Base-by-base conservation (phyloP, 768 basidiomycete species). In the Amanita phalloides region DNA sequence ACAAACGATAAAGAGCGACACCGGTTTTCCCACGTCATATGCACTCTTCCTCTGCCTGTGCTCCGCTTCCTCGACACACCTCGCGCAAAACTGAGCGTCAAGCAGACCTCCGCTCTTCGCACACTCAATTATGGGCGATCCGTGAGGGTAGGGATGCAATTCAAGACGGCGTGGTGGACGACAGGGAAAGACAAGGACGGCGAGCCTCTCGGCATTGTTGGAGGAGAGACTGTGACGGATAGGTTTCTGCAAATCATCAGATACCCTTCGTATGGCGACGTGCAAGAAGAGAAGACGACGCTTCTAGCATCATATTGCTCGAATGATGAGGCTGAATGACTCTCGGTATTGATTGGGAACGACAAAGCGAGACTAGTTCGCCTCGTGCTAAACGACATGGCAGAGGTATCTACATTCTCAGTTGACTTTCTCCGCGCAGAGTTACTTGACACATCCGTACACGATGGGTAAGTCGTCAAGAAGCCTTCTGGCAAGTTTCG, bases 111-210 rank as follows among this genome's bases (percentile, higher is more conserved):
- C 3, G 67, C 67, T 10, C 48, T 70, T 36, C 63, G 69, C 28
- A 7, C 28, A 30, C 28, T 30, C 6, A 49, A 59, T 28, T 75
- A 75, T 43, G 63, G 60, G 8, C 54, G 67, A 3, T 58, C 69
- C 2, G 60, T 63, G 57, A 77, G 76, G 61, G 61, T 77, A 33
- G 75, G 61, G 9, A 48, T 77, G 30, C 66, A 68, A 49, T 77
- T 77, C 62, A 62, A 63, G 53, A 58, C 62, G 1, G 52, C 64
- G 2, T 76, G 75, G 74, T 76, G 74, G 74, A 59, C 65, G 55
- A 52, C 52, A 2, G 73, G 72, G 57, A 67, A 55, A 45, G 45
- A 44, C n/a, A n/a, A n/a, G n/a, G n/a, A n/a, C n/a, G n/a, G n/a
- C n/a, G n/a, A 30, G 1, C 14, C 3, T n/a, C 54, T 60, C 37